Evolutionary conservation across 345 rosid species (phyloP).

Genomic region (Mercurialis annua): DNA sequence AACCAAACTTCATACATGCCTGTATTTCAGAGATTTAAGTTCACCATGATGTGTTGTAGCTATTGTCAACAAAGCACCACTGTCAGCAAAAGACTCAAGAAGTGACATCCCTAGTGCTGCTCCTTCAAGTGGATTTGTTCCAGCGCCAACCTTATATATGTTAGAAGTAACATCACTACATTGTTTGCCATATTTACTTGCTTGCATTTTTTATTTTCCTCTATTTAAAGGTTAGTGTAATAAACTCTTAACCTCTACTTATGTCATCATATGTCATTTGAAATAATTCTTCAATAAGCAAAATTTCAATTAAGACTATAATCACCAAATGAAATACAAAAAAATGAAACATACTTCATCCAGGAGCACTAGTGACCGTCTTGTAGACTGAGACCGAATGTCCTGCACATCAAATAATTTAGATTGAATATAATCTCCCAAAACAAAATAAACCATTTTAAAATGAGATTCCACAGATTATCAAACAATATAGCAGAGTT

Average conservation of each 20-base stretch:
- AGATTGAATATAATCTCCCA: neutral
- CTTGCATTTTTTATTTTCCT: neutral
- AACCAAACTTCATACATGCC: conserved; percentile 36
- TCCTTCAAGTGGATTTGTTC: conserved; percentile 98
- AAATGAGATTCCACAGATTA: conserved; percentile 1
- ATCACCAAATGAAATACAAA: too few species aligned
- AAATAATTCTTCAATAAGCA: neutral
- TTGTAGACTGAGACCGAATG: conserved; percentile 68
- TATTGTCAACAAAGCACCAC: conserved; percentile 73
- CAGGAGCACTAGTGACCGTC: conserved; percentile 72
- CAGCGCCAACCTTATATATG: conserved; percentile 74
- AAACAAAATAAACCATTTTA: neutral
- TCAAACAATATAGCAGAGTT: conserved; percentile 9
- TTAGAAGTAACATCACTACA: conserved; percentile 6
- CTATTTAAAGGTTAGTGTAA: neutral
- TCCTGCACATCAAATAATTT: conserved; percentile 47
- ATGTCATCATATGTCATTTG: neutral
- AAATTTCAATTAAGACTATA: neutral
- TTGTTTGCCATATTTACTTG: neutral
- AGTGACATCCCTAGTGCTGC: conserved; percentile 93
- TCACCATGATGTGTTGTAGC: conserved; percentile 95
- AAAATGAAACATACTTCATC: conserved; percentile 67
- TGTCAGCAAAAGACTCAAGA: conserved; percentile 76
- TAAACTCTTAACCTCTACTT: neutral
- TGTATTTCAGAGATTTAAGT: conserved; percentile 87